Evolutionary conservation across 2,329 filamentous ascomycete genomes (phyloP), one percentile per base, ranked within the genome.

Genomic region (Monosporascus sp.): DNA sequence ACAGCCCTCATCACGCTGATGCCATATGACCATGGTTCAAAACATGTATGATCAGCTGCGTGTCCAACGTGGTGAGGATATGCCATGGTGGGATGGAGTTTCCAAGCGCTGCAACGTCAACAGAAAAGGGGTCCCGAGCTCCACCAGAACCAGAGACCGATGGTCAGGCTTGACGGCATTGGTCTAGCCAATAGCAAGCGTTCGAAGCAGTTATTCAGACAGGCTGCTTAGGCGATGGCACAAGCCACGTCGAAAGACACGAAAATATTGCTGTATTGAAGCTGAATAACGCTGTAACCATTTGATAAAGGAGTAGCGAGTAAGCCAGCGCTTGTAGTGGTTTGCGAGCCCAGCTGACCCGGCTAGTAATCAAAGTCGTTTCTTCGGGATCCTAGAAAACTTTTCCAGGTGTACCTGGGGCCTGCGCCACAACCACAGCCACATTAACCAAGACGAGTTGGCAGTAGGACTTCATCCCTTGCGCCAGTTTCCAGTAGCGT

Each of bases 1-100:
- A 73, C 62, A 15, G 72, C 67, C 48, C 62, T 67, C 50, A 76
- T 60, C 46, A 74, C 55, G 5, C 67, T 64, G 4, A 72, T 27
- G n/a, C 67, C 65, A 18, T 68, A 60, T 1, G 57, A 54, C 67
- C 67, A 65, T 38, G 71, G 63, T 57, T 70, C 64, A 0, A 65
- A 52, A 2, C 68, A 52, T 5, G 51, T 50, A 35, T 53, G 48
- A 48, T 49, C 54, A 1, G 56, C 54, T 35, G 52, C 51, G 18
- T 48, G 49, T 31, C 49, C 49, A 35, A 54, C 51, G 39, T 59
- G 59, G 17, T 59, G 54, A 18, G 37, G 54, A 22, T 54, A 50
- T 14, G 56, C 41, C 59, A 54, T 54, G 2, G 11, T 39, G 18
- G 14, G 46, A 11, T 48, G 25, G 25, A 35, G 15, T 11, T 17